A percentile compares a stretch with the other conserved stretches of the same genome.
Evolutionary conservation across 2,329 filamentous ascomycete species (phyloP).

Genomic region (Lecanosticta acicola): DNA sequence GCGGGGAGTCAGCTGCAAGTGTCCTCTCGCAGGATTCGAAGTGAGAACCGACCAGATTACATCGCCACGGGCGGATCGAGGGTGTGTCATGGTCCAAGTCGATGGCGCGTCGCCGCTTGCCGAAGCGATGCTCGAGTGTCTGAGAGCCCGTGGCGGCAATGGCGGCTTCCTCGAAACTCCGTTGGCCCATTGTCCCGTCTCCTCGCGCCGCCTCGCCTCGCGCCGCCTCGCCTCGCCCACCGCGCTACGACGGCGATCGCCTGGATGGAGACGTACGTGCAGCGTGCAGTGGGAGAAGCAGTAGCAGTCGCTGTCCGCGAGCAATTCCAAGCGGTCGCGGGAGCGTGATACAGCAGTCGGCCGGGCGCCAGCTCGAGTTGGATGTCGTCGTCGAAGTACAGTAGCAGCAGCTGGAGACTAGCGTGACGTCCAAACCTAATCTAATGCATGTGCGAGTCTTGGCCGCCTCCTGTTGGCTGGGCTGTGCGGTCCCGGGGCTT

Average conservation of each 20-base stretch:
- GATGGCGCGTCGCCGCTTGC: constrained; percentile 17
- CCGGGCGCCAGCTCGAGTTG: neutral
- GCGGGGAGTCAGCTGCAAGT: constrained; percentile 8
- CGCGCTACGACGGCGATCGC: neutral
- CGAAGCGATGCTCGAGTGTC: constrained; percentile 23
- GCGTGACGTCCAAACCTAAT: too few relatives aligned
- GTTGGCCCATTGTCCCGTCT: constrained; percentile 14
- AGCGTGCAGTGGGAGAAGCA: constrained; percentile 6
- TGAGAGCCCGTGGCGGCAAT: constrained; percentile 25
- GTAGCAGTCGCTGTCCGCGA: neutral
- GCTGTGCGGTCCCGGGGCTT: too few relatives aligned
- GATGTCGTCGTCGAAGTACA: neutral
- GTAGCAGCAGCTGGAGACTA: too few relatives aligned
- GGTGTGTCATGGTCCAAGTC: constrained; percentile 21
- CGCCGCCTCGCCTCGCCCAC: neutral
- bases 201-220: too few relatives aligned
- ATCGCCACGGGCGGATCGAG: constrained; percentile 35
- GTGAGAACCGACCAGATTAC: constrained; percentile 34
- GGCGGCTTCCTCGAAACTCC: constrained; percentile 17
- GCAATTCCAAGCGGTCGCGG: constrained; percentile 6
- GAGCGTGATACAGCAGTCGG: constrained; percentile 4
- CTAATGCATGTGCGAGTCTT: too few relatives aligned
- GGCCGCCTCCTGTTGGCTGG: too few relatives aligned
- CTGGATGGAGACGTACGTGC: constrained; percentile 3
- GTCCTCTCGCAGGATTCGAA: constrained; percentile 1